Evolutionary conservation across 179 eudicot genomes (phyloP).

Genomic region (Silene coronaria): DNA sequence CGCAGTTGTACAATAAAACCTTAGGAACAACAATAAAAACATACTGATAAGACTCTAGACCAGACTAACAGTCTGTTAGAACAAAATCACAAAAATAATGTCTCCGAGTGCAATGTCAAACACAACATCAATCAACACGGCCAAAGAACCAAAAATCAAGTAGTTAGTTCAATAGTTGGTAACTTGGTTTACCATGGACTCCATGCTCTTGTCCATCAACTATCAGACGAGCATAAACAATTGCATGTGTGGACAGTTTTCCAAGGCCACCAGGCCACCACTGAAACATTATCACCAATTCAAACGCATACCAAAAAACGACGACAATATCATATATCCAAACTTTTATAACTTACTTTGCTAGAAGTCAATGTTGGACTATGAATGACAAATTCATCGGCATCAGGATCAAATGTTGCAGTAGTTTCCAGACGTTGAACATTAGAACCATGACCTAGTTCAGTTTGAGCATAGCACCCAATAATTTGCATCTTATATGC

Average conservation of each 20-base stretch:
- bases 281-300: slow-evolving; percentile 28
- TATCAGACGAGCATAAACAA: slow-evolving; percentile 79
- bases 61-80: background rate
- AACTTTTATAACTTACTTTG: slow-evolving; percentile 49
- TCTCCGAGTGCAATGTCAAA: background rate
- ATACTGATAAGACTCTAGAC: background rate
- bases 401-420: slow-evolving; percentile 86
- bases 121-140: background rate
- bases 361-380: slow-evolving; percentile 94
- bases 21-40: slow-evolving; percentile 14
- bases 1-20: slow-evolving; percentile 92
- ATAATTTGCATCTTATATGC: slow-evolving; percentile 92
- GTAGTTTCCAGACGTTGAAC: slow-evolving; percentile 99
- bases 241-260: slow-evolving; percentile 79
- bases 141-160: background rate
- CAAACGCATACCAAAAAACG: background rate
- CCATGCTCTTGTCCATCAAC: slow-evolving; percentile 73
- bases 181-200: slow-evolving; percentile 52
- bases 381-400: slow-evolving; percentile 80
- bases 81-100: background rate
- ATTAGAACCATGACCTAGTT: slow-evolving; percentile 98
- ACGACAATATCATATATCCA: background rate
- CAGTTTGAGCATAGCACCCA: slow-evolving; percentile 98
- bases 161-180: background rate
- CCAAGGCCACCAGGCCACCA: slow-evolving; percentile 99